Base-by-base conservation (phyloP, 495 filamentous ascomycete species). In the Neurospora sp. region DNA sequence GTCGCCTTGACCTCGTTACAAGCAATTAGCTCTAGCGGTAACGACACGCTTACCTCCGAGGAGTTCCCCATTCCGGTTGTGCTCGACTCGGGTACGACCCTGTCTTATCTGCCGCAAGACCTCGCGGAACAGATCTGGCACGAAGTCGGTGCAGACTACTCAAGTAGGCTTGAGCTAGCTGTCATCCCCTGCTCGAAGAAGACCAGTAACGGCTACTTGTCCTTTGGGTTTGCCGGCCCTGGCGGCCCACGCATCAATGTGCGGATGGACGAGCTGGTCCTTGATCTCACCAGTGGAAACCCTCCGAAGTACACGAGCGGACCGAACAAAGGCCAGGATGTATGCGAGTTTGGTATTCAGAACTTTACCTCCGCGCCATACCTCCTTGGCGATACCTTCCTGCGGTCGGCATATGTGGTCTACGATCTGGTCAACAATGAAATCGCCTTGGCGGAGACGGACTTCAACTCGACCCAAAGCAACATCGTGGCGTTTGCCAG, bases 321-420 rank as follows among this genome's bases (percentile, higher is more conserved):
- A 4, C 77, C 70, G 8, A 86, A 85, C 66, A 86, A 90, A 73
- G 91, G 90, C 18, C 82, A 87, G 70, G 79, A 82, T 0, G 84
- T 87, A 1, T 96, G 93, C 78, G 83, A 89, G 73, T 93, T 95
- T 73, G 94, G 94, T 42, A 91, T 98, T 78, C 87, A 89, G 71
- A 91, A 93, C 70, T 88, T 90, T 31, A 90, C 85, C 62, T 77
- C 84, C 6, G 82, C 84, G 14, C 88, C 89, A 4, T 86, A 86
- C 72, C 88, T 97, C 27, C 85, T 99, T 31, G 96, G 96, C n/a
- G 96, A 99, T 81, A 97, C 96, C 0, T 98, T 98, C 84, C 84
- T 99, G 12, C 90, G 96, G 74, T 93, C 91, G 42, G 94, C 95
- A 0, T 99, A 98, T 78, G 93, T 97, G 12, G 96, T 98, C 0